Conservation (phyloP, 75 land plant species). For the Chamaecyparis obtusa region DNA sequence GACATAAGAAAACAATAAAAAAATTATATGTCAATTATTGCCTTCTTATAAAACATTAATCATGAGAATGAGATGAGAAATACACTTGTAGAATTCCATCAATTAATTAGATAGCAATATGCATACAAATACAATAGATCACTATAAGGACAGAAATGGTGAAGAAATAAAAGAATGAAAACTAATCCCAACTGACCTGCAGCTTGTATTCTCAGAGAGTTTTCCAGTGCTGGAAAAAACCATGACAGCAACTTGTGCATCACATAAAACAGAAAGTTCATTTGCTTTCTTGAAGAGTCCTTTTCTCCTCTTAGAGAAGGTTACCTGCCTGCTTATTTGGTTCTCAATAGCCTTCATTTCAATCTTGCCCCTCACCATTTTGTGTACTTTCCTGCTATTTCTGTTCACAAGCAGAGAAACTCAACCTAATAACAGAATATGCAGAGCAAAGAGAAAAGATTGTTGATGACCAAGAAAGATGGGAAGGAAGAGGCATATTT, state of each 20-base stretch:
- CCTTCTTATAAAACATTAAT: no score
- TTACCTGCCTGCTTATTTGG: constrained; percentile 16
- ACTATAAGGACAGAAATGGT: no score
- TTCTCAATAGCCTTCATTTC: constrained; percentile 22
- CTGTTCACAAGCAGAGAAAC: background rate
- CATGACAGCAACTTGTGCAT: constrained; percentile 19
- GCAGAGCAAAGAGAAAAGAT: no score
- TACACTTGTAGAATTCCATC: no score
- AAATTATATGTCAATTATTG: no score
- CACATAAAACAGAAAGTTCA: constrained; percentile 19
- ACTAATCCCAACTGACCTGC: background rate
- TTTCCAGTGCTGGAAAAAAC: constrained; percentile 19
- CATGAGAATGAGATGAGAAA: no score
- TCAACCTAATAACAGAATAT: background rate
- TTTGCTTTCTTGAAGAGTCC: constrained; percentile 23
- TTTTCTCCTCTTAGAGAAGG: constrained; percentile 16
- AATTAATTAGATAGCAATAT: background rate
- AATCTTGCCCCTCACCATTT: constrained; percentile 20
- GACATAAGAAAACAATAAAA: no score
- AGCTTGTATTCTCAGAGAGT: constrained; percentile 8
- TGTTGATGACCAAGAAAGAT: no score
- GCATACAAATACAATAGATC: no score
- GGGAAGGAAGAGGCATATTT: no score
- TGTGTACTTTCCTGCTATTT: background rate
- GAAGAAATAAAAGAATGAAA: background rate